phyloP scores from a whole-genome alignment of 345 rosid genomes.

The Eucalyptus camaldulensis region DNA sequence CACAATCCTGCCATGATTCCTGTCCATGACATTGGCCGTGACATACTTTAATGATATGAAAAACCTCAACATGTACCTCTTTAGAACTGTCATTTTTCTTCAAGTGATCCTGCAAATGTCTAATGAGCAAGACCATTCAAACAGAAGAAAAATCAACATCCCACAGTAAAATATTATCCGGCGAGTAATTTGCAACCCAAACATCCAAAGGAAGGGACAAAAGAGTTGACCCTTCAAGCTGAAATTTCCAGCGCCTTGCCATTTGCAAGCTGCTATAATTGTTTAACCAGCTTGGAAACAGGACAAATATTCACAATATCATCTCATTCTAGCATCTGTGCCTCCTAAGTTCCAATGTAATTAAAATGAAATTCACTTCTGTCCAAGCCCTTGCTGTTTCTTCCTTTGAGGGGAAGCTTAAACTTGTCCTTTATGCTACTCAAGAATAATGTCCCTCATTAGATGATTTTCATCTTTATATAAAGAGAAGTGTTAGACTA shows the following conservation, averaged over 20 bases:
- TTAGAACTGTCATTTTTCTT: constrained; percentile 39
- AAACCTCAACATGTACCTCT: constrained; percentile 54
- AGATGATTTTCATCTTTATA: background rate
- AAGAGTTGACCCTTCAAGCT: background rate
- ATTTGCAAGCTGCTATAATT: background rate
- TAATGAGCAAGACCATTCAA: background rate
- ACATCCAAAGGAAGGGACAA: background rate
- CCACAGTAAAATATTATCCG: background rate
- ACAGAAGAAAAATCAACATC: background rate
- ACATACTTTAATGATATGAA: constrained; percentile 73
- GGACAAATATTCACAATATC: background rate
- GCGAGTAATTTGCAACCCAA: background rate
- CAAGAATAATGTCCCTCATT: background rate
- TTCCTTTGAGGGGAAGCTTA: background rate
- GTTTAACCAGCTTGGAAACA: background rate
- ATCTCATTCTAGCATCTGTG: background rate
- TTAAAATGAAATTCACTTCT: background rate
- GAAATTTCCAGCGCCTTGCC: background rate
- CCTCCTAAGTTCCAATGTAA: background rate
- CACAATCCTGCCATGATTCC: constrained; percentile 66
- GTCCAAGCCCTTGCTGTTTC: background rate
- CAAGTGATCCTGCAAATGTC: background rate
- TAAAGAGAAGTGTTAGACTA: background rate
- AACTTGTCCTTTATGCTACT: background rate
- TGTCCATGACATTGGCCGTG: constrained; percentile 71